Percentiles rank a stretch among this genome's conserved stretches.
Evolutionary conservation across 1,284 basidiomycete genomes (phyloP).

Genomic region (Naganishia sp.): DNA sequence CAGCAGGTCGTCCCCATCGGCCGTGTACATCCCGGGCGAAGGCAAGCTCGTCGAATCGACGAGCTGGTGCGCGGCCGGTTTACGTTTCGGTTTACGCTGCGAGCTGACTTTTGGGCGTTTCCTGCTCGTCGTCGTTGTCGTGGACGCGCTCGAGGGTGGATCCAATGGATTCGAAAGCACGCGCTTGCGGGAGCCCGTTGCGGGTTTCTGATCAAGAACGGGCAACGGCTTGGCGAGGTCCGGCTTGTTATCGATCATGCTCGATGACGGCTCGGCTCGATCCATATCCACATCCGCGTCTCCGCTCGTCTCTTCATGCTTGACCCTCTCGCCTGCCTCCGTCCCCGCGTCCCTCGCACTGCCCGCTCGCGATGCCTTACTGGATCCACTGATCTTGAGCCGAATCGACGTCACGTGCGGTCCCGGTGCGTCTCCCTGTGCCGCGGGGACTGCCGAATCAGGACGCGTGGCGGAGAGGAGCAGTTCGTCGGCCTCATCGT

Average conservation of each 20-base stretch:
- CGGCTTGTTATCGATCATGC: neutral
- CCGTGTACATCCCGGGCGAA: conserved; percentile 7
- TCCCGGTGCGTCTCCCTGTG: neutral
- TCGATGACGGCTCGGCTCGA: neutral
- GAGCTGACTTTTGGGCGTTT: neutral
- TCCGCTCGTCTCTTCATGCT: neutral
- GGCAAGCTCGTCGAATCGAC: neutral
- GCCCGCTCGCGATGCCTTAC: neutral
- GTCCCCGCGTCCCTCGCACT: neutral
- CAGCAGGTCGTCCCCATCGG: conserved; percentile 15
- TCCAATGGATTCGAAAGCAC: neutral
- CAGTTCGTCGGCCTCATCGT: conserved; percentile 20
- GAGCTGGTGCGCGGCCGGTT: neutral
- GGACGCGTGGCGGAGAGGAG: conserved; percentile 1
- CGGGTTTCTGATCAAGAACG: neutral
- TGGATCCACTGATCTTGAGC: conserved; percentile 7
- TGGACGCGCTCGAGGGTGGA: neutral
- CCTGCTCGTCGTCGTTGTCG: neutral
- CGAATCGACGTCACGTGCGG: conserved; percentile 14
- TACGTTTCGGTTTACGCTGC: neutral
- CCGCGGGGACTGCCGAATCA: neutral
- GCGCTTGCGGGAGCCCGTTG: conserved; percentile 8
- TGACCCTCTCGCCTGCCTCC: too few relatives aligned
- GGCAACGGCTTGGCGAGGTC: neutral
- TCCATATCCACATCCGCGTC: neutral